Evolutionary conservation across 2,329 filamentous ascomycete species (phyloP).

Genomic region (Ophiostoma australiae): DNA sequence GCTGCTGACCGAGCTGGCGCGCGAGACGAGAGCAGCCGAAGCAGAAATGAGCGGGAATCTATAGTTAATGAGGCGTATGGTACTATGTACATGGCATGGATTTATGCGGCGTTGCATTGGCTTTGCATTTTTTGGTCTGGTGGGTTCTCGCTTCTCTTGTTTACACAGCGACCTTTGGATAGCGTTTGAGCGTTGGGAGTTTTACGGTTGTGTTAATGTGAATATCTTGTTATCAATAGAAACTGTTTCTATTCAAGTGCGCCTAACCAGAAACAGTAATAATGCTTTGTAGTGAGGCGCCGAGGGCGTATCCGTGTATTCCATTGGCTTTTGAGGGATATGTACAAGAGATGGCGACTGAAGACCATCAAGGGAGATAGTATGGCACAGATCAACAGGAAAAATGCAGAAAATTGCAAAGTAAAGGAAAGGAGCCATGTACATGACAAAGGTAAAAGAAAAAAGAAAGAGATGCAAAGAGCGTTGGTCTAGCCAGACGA

Average conservation of each 20-base stretch:
- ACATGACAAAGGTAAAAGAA: neutral
- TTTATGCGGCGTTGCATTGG: neutral
- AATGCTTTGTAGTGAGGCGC: neutral
- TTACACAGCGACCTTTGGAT: neutral
- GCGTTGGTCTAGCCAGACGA: neutral
- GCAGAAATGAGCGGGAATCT: constrained; percentile 35
- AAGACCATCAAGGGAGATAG: neutral
- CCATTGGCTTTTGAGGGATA: neutral
- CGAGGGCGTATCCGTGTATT: neutral
- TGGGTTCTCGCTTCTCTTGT: neutral
- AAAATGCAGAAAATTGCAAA: too few species aligned
- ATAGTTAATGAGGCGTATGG: neutral
- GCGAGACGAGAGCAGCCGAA: constrained; percentile 46
- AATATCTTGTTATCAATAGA: neutral
- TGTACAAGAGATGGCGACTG: neutral
- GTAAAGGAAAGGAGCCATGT: neutral
- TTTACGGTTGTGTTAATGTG: neutral
- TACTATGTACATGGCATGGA: neutral
- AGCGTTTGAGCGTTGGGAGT: constrained; percentile 2
- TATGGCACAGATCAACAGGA: neutral
- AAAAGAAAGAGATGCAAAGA: neutral
- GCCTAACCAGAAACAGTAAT: neutral
- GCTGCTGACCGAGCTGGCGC: constrained; percentile 46
- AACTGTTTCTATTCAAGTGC: neutral
- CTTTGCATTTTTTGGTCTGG: neutral